Base-by-base conservation (phyloP, 805 yeast genomes). In the Starmerella apis region DNA sequence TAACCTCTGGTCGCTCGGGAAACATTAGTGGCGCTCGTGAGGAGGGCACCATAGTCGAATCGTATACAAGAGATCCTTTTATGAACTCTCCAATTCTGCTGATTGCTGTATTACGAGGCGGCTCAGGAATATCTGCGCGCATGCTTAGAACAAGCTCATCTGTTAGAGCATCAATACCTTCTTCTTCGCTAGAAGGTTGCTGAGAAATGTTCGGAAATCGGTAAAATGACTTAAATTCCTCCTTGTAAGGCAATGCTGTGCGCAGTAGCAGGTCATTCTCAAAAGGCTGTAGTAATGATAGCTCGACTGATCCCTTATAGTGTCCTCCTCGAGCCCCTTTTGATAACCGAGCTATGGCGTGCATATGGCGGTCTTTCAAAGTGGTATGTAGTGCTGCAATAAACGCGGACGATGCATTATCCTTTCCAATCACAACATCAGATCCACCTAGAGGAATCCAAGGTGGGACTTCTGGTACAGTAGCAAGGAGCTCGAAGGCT, bases 331-430 rank as follows among this genome's bases (percentile, higher is more conserved):
- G 36, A 14, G 51, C 53, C 4, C 38, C 55, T 18, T 43, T 27
- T 14, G 56, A 52, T 25, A 48, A 37, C 25, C 63, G 51, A 1
- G 56, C 61, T 9, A 60, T 3, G 2, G 59, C 62, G 9, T 52
- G 50, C 45, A 35, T 47, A 2, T 45, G n/a, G 3, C 24, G 13
- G 18, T 52, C 48, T 11, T 25, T 30, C 23, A 60, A 41, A 1
- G 52, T 45, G 22, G 24, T 23, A 14, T 51, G 48, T 3, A 60
- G 44, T 4, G 55, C 50, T 6, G 44, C 24, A 24, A 59, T n/a
- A 19, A 55, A 55, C 31, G 18, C 30, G 4, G n/a, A 20, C 6
- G 51, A 45, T 2, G 37, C 35, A 0, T 7, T 19, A 14, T 35
- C 35, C 5, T 25, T 43, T 5, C 52, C 52, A 10, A 50, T 33